A percentile compares a stretch with the other conserved stretches of the same genome.
Conservation (phyloP, 805 yeast species). For the Myxozyma neotropica region DNA sequence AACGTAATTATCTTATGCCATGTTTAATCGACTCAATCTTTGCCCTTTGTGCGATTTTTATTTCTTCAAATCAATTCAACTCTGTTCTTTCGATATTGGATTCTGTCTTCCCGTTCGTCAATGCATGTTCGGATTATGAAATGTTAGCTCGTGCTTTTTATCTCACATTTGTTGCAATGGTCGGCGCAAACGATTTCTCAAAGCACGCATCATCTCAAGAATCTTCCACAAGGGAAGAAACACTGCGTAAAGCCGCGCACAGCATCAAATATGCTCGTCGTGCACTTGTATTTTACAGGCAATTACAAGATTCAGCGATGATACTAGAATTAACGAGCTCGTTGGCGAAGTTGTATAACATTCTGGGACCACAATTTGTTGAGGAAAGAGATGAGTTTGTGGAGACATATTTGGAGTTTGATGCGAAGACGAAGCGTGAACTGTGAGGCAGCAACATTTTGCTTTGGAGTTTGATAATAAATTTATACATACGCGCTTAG, state of each 20-base stretch:
- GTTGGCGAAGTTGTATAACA: conserved; percentile 1
- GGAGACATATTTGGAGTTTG: conserved; percentile 4
- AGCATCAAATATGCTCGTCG: conserved; percentile 19
- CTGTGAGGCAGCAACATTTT: too few species aligned
- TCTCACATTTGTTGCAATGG: conserved; percentile 41
- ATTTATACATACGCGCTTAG: too few species aligned
- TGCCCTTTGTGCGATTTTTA: conserved; percentile 51
- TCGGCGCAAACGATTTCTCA: conserved; percentile 20
- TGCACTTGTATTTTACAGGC: background rate
- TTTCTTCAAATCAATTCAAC: conserved; percentile 46
- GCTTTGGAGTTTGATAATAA: too few species aligned
- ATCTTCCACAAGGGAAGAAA: background rate
- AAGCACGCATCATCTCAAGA: background rate
- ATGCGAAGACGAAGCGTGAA: background rate
- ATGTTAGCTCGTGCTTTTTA: conserved; percentile 47
- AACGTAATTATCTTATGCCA: conserved; percentile 50
- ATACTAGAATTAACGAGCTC: conserved; percentile 1
- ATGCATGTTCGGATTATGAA: conserved; percentile 48
- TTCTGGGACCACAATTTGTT: conserved; percentile 1
- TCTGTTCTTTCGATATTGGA: conserved; percentile 51
- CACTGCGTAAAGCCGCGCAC: background rate
- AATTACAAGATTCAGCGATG: conserved; percentile 17
- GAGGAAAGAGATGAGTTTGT: background rate
- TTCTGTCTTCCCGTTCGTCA: conserved; percentile 50
- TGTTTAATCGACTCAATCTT: conserved; percentile 53